phyloP scores from a whole-genome alignment of 495 filamentous ascomycete species.

The Terfezia boudieri region DNA sequence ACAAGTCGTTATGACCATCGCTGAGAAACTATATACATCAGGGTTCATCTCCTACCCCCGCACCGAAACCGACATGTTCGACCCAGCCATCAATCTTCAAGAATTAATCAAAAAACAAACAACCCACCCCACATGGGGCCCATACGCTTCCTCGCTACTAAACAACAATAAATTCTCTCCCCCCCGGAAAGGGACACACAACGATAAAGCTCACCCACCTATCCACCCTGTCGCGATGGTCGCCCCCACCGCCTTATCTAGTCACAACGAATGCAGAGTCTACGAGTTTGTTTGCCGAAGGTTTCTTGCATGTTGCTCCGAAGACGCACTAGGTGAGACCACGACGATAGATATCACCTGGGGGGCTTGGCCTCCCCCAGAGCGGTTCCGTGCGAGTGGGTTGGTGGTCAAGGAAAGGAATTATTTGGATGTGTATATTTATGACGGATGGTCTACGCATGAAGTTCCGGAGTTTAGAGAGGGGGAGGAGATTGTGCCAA shows the following conservation, averaged over 20 bases:
- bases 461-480: conserved; percentile 55
- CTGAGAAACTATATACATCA: conserved; percentile 77
- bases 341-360: conserved; percentile 71
- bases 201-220: conserved; percentile 91
- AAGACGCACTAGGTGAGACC: conserved; percentile 66
- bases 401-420: conserved; percentile 74
- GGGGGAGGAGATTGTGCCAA: conserved; percentile 67
- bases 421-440: conserved; percentile 86
- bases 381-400: conserved; percentile 57
- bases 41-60: conserved; percentile 94
- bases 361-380: conserved; percentile 32
- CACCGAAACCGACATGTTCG: conserved; percentile 93
- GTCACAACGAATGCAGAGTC: conserved; percentile 45
- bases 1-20: conserved; percentile 66
- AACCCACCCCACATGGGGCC: conserved; percentile 15
- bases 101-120: conserved; percentile 67
- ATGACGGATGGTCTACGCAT: conserved; percentile 85
- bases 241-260: conserved; percentile 32
- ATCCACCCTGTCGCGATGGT: conserved; percentile 84
- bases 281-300: conserved; percentile 91
- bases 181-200: conserved; percentile 61
- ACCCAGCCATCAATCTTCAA: conserved; percentile 66
- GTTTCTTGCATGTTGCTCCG: conserved; percentile 89
- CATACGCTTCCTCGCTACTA: conserved; percentile 28
- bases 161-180: conserved; percentile 50